These are phyloP conservation scores for Priceomyces melissophilus DNA, from an alignment of 805 yeast species.

Conservation along the genomic window DNA sequence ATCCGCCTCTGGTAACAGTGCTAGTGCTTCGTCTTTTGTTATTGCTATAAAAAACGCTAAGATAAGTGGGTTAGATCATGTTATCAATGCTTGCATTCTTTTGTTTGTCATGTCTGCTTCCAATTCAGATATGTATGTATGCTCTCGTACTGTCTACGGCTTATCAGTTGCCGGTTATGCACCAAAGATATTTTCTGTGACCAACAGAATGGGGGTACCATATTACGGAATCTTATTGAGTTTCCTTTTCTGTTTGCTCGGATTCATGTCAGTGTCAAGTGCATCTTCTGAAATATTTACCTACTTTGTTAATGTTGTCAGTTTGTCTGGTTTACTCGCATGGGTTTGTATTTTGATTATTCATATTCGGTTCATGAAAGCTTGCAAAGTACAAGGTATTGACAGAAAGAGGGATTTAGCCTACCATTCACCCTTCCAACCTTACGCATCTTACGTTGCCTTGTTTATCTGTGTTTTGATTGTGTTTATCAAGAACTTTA, in stretches of 20 bases:
- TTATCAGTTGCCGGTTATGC: slow-evolving; percentile 17
- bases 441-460: slow-evolving; percentile 62
- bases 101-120: slow-evolving; percentile 74
- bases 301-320: slow-evolving; percentile 36
- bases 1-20: slow-evolving; percentile 29
- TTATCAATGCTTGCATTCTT: slow-evolving; percentile 69
- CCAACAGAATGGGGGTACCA: slow-evolving; percentile 16
- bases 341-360: neutral
- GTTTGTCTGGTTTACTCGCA: slow-evolving; percentile 20
- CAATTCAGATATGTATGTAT: slow-evolving; percentile 26
- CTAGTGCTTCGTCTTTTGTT: slow-evolving; percentile 34
- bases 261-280: slow-evolving; percentile 24
- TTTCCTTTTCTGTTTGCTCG: slow-evolving; percentile 1
- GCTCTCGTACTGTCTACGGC: slow-evolving; percentile 24
- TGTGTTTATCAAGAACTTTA: slow-evolving; percentile 64
- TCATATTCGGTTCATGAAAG: neutral
- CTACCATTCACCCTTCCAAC: slow-evolving; percentile 65
- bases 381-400: slow-evolving; percentile 44
- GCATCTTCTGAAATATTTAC: slow-evolving; percentile 28
- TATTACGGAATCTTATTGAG: slow-evolving; percentile 9
- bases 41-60: slow-evolving; percentile 29
- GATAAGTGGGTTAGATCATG: slow-evolving; percentile 60
- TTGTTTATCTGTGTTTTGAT: slow-evolving; percentile 51
- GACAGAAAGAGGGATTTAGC: slow-evolving; percentile 49
- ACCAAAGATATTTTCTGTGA: slow-evolving; percentile 15